Conservation (phyloP, 2,329 filamentous ascomycete genomes). For the Xylaria sp. region DNA sequence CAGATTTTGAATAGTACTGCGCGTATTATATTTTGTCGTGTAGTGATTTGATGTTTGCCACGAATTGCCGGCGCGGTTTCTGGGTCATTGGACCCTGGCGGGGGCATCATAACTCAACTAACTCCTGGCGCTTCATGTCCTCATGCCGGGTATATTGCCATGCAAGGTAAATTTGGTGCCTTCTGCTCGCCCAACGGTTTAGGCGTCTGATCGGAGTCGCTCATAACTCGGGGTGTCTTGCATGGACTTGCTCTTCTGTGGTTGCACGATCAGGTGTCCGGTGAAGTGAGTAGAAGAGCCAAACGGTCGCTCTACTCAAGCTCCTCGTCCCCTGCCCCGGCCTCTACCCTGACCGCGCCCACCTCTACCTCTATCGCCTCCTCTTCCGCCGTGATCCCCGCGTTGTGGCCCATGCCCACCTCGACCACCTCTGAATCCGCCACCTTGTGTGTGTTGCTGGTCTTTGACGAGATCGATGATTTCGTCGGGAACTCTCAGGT, state of each 20-base stretch:
- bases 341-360: constrained; percentile 63
- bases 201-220: neutral
- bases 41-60: constrained; percentile 4
- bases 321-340: constrained; percentile 54
- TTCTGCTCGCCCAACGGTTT: neutral
- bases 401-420: constrained; percentile 59
- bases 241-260: constrained; percentile 8
- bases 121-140: constrained; percentile 3
- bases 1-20: neutral
- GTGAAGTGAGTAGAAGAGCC: constrained; percentile 8
- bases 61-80: constrained; percentile 6
- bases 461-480: constrained; percentile 96
- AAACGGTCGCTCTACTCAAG: constrained; percentile 39
- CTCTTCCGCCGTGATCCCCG: constrained; percentile 67
- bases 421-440: constrained; percentile 72
- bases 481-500: constrained; percentile 93
- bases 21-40: constrained; percentile 5
- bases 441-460: constrained; percentile 76
- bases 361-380: constrained; percentile 65
- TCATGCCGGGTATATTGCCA: constrained; percentile 20
- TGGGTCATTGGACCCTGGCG: neutral
- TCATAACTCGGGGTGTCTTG: neutral
- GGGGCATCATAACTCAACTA: neutral
- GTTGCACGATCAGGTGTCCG: constrained; percentile 7
- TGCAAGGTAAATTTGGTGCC: neutral